Percentiles rank a stretch among this genome's conserved stretches.
These are phyloP conservation scores for Citrullus amarus DNA, from an alignment of 306 rosid genomes.

Conservation along the genomic window DNA sequence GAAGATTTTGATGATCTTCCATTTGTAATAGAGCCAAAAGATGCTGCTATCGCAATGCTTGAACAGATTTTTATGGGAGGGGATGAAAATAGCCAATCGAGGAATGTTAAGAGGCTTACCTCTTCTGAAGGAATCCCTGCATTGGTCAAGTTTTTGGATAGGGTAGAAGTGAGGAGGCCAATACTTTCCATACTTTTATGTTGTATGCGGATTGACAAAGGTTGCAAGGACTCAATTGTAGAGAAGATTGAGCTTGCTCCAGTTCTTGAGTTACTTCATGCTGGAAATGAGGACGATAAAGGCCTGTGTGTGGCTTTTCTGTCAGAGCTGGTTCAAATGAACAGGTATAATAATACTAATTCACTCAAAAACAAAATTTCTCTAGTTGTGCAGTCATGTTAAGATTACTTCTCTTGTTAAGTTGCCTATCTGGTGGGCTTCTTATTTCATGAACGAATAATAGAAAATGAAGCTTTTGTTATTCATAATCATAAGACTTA, in stretches of 20 bases:
- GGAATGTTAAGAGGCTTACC: constrained; percentile 49
- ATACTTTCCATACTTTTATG: constrained; percentile 66
- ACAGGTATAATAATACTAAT: constrained; percentile 29
- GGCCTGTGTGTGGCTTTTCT: constrained; percentile 68
- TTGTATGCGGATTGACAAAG: constrained; percentile 69
- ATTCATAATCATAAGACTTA: not conserved
- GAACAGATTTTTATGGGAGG: constrained; percentile 76
- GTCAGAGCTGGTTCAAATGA: constrained; percentile 68
- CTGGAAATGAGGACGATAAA: constrained; percentile 57
- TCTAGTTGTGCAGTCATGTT: not conserved
- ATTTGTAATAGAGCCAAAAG: constrained; percentile 56
- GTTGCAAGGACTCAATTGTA: constrained; percentile 58
- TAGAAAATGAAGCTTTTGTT: not conserved
- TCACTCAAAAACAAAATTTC: not conserved
- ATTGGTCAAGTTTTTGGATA: constrained; percentile 40
- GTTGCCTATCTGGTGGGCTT: not conserved
- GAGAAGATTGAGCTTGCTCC: constrained; percentile 50
- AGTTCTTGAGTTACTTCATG: constrained; percentile 65
- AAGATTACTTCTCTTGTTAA: not conserved
- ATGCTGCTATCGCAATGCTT: constrained; percentile 58
- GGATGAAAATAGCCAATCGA: constrained; percentile 56
- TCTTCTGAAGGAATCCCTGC: constrained; percentile 70
- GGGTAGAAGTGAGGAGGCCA: constrained; percentile 48
- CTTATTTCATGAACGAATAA: not conserved
- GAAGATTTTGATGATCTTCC: constrained; percentile 48